These are phyloP conservation scores for Aspergillus sp. DNA, from an alignment of 2,329 filamentous ascomycete genomes.

Conservation along the genomic window DNA sequence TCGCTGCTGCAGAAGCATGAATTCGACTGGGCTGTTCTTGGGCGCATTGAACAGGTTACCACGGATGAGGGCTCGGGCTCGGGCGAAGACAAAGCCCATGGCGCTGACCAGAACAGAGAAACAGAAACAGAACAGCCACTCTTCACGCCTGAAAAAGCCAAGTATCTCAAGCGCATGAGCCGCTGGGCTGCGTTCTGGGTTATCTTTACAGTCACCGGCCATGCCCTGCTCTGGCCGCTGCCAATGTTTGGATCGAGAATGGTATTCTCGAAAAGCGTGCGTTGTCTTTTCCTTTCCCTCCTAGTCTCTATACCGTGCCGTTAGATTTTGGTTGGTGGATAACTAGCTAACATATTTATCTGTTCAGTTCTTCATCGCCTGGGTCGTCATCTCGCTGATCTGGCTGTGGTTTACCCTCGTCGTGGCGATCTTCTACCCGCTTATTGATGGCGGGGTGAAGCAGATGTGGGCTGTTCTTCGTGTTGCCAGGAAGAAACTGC, in stretches of 20 bases:
- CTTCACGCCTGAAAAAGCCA: neutral
- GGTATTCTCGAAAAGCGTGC: neutral
- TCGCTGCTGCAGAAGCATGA: neutral
- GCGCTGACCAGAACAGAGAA: neutral
- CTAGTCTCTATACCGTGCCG: no score
- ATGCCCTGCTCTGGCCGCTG: neutral
- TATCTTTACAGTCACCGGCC: neutral
- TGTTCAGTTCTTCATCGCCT: neutral
- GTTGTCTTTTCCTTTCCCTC: no score
- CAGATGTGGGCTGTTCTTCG: no score
- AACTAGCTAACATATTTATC: no score
- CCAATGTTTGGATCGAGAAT: neutral
- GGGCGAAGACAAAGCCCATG: neutral
- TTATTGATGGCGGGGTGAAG: no score
- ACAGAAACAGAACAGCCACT: neutral
- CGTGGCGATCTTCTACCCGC: slow-evolving; percentile 1
- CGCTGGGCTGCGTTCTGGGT: slow-evolving; percentile 5
- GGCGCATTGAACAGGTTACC: neutral
- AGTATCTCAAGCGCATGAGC: slow-evolving; percentile 1
- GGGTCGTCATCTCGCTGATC: slow-evolving; percentile 2
- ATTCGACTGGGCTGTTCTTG: neutral
- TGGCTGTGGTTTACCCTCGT: slow-evolving; percentile 6
- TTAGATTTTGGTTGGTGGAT: no score
- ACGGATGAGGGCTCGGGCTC: neutral
- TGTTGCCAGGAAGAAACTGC: no score